These are phyloP conservation scores for Austroboletus novae-zelandiae DNA, from an alignment of 1,284 basidiomycete genomes.

Conservation along the genomic window DNA sequence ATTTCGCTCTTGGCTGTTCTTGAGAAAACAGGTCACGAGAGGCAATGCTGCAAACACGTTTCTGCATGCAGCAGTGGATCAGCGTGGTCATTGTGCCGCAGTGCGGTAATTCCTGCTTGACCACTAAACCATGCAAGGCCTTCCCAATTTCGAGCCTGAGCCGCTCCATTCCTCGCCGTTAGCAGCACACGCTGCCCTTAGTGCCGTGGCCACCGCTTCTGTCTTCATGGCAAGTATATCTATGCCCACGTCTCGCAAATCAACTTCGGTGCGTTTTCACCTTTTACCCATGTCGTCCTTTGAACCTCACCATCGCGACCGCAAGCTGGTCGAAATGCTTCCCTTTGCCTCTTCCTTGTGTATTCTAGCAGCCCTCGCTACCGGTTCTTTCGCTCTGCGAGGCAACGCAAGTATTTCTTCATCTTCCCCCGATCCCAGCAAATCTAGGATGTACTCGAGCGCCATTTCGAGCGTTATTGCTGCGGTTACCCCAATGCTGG, in stretches of 20 bases:
- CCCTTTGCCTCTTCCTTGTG: conserved; percentile 34
- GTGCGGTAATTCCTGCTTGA: conserved; percentile 18
- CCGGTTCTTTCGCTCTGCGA: conserved; percentile 32
- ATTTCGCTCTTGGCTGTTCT: conserved; percentile 5
- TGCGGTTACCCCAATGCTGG: conserved; percentile 45
- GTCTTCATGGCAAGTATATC: conserved; percentile 32
- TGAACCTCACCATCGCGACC: conserved; percentile 14
- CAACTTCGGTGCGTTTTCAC: conserved; percentile 29
- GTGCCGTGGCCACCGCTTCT: conserved; percentile 32
- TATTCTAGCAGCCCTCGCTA: conserved; percentile 34
- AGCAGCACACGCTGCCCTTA: conserved; percentile 28
- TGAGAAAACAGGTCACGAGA: conserved; percentile 10
- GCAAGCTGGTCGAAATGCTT: conserved; percentile 37
- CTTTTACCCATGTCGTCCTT: conserved; percentile 14
- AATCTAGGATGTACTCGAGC: conserved; percentile 36
- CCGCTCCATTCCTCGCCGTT: conserved; percentile 26
- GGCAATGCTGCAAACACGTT: conserved; percentile 36
- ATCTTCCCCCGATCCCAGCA: conserved; percentile 20
- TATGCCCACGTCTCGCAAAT: conserved; percentile 26
- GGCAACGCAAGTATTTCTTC: conserved; percentile 10
- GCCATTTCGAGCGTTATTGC: conserved; percentile 44
- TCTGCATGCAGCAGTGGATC: conserved; percentile 17
- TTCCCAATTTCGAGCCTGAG: conserved; percentile 31
- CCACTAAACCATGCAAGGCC: conserved; percentile 32
- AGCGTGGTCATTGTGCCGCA: conserved; percentile 22